Evolutionary conservation across 345 rosid genomes (phyloP).

Genomic region (Euphorbia lathyris): DNA sequence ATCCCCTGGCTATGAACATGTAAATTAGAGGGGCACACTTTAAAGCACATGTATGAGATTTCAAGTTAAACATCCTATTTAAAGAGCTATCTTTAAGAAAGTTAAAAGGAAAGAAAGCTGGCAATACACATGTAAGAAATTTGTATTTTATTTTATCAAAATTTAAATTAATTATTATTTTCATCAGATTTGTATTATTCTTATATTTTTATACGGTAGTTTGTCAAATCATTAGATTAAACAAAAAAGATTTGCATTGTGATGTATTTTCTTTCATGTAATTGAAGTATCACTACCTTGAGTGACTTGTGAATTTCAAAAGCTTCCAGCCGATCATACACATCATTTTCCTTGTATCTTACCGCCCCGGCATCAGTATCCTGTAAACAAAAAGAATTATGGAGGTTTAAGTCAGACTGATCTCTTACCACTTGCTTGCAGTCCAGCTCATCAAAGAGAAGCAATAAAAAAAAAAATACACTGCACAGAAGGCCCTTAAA

Average conservation of each 20-base stretch:
- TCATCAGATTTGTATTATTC: not conserved
- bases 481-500: not conserved
- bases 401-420: slow-evolving; percentile 6
- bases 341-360: slow-evolving; percentile 45
- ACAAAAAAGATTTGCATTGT: slow-evolving; percentile 4
- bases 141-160: not conserved
- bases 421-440: not conserved
- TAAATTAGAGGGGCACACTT: slow-evolving; percentile 10
- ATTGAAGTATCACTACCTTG: slow-evolving; percentile 44
- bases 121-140: not conserved
- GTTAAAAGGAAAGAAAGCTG: not conserved
- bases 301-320: slow-evolving; percentile 54
- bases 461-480: not conserved
- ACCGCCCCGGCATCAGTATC: slow-evolving; percentile 63
- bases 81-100: not conserved
- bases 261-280: not conserved
- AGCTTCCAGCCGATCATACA: slow-evolving; percentile 39
- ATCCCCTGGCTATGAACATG: slow-evolving; percentile 59
- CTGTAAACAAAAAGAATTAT: slow-evolving; percentile 34
- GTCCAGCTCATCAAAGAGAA: not conserved
- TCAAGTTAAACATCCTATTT: not conserved
- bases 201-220: not conserved
- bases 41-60: slow-evolving; percentile 8
- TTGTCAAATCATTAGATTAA: not conserved
- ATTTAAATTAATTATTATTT: not conserved